Conservation (phyloP, 495 filamentous ascomycete genomes). For the Tuber indicum region DNA sequence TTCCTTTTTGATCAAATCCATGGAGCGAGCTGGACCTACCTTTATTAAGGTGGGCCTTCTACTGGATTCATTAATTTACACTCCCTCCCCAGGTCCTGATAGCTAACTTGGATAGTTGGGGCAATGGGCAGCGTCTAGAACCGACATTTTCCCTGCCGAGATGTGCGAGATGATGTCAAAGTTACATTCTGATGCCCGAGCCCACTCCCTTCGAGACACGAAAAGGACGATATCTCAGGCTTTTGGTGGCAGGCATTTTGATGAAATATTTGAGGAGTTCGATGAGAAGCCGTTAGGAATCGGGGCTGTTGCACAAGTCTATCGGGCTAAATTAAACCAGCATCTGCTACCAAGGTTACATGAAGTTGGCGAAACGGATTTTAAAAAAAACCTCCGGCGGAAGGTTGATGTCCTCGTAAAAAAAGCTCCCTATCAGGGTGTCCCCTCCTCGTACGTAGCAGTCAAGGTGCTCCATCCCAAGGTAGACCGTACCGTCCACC, state of each 20-base stretch:
- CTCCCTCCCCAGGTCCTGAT: constrained; percentile 9
- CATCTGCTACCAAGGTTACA: constrained; percentile 56
- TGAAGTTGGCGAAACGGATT: constrained; percentile 48
- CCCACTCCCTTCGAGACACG: constrained; percentile 76
- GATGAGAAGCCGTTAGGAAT: constrained; percentile 84
- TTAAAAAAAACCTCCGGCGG: constrained; percentile 62
- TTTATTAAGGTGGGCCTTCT: constrained; percentile 78
- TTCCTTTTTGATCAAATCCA: constrained; percentile 71
- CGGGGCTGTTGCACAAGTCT: constrained; percentile 96
- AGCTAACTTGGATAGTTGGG: constrained; percentile 58
- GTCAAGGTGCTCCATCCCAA: constrained; percentile 93
- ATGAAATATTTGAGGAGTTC: constrained; percentile 97
- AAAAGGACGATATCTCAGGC: constrained; percentile 71
- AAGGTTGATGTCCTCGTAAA: constrained; percentile 85
- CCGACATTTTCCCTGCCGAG: constrained; percentile 94
- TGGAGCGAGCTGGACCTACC: constrained; percentile 91
- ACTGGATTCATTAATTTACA: background rate
- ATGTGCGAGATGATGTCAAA: constrained; percentile 92
- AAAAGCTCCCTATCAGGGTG: constrained; percentile 63
- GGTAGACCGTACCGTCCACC: constrained; percentile 78
- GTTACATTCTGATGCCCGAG: constrained; percentile 87
- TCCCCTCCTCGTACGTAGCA: constrained; percentile 88
- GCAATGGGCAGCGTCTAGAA: constrained; percentile 96
- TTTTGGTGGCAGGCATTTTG: constrained; percentile 70
- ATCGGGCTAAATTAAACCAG: constrained; percentile 85